Conservation (phyloP, 2,329 filamentous ascomycete species). For the Diaporthe sp. region DNA sequence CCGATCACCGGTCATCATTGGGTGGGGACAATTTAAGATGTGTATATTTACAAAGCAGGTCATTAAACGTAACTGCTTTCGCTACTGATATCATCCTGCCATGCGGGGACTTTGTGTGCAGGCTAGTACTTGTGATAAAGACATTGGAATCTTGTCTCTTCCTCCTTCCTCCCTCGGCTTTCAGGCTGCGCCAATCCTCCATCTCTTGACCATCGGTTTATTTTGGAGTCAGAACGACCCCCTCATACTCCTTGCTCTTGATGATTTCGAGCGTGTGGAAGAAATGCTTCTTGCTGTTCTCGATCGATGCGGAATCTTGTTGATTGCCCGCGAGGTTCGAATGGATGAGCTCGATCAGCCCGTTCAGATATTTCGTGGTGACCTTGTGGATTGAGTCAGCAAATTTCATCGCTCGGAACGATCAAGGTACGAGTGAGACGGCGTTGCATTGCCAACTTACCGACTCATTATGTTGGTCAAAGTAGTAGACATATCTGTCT, state of each 20-base stretch:
- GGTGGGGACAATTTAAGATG: not conserved
- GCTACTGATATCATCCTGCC: constrained; percentile 13
- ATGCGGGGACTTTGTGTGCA: not conserved
- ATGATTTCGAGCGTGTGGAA: constrained; percentile 96
- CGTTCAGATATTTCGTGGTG: constrained; percentile 97
- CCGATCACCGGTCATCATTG: too few species aligned
- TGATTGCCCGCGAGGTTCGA: constrained; percentile 92
- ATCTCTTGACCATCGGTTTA: constrained; percentile 45
- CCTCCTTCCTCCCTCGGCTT: not conserved
- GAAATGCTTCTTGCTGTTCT: constrained; percentile 94
- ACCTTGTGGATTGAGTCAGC: constrained; percentile 62
- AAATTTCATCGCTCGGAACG: not conserved
- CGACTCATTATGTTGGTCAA: constrained; percentile 98
- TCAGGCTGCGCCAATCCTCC: not conserved
- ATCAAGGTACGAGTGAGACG: too few species aligned
- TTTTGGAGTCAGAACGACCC: constrained; percentile 80
- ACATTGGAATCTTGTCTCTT: not conserved
- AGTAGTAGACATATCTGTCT: constrained; percentile 99
- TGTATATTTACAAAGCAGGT: constrained; percentile 36
- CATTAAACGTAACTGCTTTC: constrained; percentile 28
- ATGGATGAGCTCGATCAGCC: constrained; percentile 97
- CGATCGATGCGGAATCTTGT: constrained; percentile 83
- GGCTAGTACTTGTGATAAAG: not conserved
- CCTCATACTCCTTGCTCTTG: constrained; percentile 90
- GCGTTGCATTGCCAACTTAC: constrained; percentile 59